Evolutionary conservation across 108 stramenopile genomes (phyloP).

Genomic region (Nitzschia palea): DNA sequence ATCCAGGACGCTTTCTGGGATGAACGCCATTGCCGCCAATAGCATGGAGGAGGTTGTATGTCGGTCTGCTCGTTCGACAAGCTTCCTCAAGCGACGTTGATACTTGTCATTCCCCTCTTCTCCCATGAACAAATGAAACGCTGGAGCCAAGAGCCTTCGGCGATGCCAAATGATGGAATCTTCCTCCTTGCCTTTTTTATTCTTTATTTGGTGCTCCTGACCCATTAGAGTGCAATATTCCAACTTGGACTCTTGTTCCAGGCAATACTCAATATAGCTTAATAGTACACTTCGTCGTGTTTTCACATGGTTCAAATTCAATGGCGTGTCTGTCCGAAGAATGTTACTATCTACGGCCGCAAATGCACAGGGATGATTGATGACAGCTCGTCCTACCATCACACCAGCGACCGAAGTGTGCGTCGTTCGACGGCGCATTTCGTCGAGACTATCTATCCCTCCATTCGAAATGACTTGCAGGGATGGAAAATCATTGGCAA

Average conservation of each 20-base stretch:
- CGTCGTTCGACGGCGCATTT: slow-evolving; percentile 4
- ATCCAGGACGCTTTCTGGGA: slow-evolving; percentile 23
- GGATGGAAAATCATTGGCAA: slow-evolving; percentile 29
- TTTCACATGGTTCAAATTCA: neutral
- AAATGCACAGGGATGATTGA: slow-evolving; percentile 57
- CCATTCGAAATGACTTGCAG: slow-evolving; percentile 41
- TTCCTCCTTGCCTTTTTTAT: neutral
- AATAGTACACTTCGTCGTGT: slow-evolving; percentile 25
- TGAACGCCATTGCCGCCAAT: slow-evolving; percentile 8
- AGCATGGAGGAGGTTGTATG: slow-evolving; percentile 14
- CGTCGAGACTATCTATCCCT: slow-evolving; percentile 28
- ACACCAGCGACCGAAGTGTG: slow-evolving; percentile 9
- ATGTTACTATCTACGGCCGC: slow-evolving; percentile 25
- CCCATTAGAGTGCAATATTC: neutral
- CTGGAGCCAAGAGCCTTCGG: slow-evolving; percentile 22
- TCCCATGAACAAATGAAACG: slow-evolving; percentile 40
- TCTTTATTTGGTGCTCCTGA: neutral
- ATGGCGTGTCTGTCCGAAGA: neutral
- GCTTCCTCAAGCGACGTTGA: slow-evolving; percentile 37
- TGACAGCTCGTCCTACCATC: slow-evolving; percentile 49
- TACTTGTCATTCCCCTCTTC: slow-evolving; percentile 40
- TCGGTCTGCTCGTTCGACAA: slow-evolving; percentile 10
- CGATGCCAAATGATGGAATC: slow-evolving; percentile 9
- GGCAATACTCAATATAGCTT: slow-evolving; percentile 37
- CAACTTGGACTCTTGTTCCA: slow-evolving; percentile 24